These are phyloP conservation scores for Kuraishia capsulata DNA, from an alignment of 805 yeast genomes.

Conservation along the genomic window DNA sequence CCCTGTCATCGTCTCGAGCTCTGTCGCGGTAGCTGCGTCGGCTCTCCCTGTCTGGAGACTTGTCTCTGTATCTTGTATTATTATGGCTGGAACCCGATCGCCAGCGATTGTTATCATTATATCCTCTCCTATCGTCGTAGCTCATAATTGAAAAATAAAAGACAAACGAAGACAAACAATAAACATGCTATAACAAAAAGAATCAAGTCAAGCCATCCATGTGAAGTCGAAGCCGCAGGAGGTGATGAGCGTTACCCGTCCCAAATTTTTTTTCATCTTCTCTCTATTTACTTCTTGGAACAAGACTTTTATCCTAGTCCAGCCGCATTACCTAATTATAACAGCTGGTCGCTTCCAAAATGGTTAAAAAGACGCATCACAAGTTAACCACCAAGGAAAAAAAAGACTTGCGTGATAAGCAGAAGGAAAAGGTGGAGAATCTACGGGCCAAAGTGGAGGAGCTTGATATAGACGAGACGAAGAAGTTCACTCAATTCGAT, in stretches of 20 bases:
- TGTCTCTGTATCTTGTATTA: not conserved
- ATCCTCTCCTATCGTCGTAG: too few relatives aligned
- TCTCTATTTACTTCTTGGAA: too few relatives aligned
- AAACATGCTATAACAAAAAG: too few relatives aligned
- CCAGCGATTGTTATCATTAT: too few relatives aligned
- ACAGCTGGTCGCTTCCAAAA: conserved; percentile 4
- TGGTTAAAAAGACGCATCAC: conserved; percentile 19
- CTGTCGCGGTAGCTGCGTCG: not conserved
- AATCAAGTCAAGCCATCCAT: too few relatives aligned
- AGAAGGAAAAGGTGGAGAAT: conserved; percentile 25
- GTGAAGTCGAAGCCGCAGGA: too few relatives aligned
- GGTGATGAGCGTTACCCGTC: too few relatives aligned
- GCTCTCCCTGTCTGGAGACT: not conserved
- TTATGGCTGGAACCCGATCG: too few relatives aligned
- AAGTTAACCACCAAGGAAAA: conserved; percentile 20
- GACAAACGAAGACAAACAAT: too few relatives aligned
- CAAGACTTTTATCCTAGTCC: too few relatives aligned
- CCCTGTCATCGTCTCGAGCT: not conserved
- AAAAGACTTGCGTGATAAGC: conserved; percentile 14
- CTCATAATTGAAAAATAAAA: too few relatives aligned
- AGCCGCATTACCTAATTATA: too few relatives aligned
- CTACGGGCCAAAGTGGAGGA: conserved; percentile 45
- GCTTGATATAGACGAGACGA: conserved; percentile 33
- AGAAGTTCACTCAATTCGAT: conserved; percentile 41
- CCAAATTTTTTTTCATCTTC: not conserved